Evolutionary conservation across 2,329 filamentous ascomycete species (phyloP), one percentile per base, ranked within the genome.

Genomic region (Aureobasidium sp.): DNA sequence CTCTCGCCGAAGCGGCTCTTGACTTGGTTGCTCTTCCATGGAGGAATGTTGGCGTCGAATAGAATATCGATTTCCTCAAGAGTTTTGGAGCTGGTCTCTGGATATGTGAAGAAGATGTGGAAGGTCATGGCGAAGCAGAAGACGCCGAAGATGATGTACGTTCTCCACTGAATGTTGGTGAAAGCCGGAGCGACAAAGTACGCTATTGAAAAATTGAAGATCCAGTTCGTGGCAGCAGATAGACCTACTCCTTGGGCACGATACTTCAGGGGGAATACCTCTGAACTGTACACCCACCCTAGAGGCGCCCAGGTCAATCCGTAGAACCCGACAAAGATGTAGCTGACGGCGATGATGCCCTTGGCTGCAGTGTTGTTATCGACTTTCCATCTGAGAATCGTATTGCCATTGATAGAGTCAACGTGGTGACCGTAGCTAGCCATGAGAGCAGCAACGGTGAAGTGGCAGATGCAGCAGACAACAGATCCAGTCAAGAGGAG

Each of bases 321-420:
- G 67, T 87, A 87, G 63, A 84, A 77, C 64, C 85, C 78, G 66
- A 86, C 82, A 64, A 87, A 79, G 29, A 87, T 78, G 69, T 86
- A 87, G 48, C 80, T 82, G 65, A 86, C 85, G 14, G 82, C 82
- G 65, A 88, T 87, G 50, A 88, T 81, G 1, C 80, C 81, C 68
- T 86, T 80, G 25, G 84, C 81, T 16, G 82, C 77, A 16, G 51
- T 50, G 25, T 44, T 63, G 27, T 79, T 82, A 0, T 67, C 72
- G 3, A 85, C 80, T 51, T 73, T 69, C 65, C 85, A 80, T 57
- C 79, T 72, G 21, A 84, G 77, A 66, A 82, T 84, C 13, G 68
- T 64, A 62, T 81, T 75, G 34, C 75, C 76, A 27, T 68, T 70
- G 2, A 81, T 74, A 37, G 76, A 76, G 13, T 67, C 72, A 2